Base-by-base conservation (phyloP, 495 filamentous ascomycete species). In the Gamarada debralockiae region DNA sequence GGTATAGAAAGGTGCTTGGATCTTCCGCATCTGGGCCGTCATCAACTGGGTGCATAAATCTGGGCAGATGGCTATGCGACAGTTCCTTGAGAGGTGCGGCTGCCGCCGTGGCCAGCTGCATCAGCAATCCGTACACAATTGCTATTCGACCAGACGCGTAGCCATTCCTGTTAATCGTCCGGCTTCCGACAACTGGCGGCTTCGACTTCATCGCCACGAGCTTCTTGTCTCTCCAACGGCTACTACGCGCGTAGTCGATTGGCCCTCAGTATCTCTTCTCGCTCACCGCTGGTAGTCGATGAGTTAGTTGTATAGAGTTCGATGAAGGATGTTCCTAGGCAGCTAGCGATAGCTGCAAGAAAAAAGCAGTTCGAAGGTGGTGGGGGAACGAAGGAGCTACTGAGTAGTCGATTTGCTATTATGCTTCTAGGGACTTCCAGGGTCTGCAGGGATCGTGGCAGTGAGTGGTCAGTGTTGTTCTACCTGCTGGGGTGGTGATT, bases 1-100 rank as follows among this genome's bases (percentile, higher is more conserved):
- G 65, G 65, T 90, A 87, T 24, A 84, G 70, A 84, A 85, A 92
- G 65, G 90, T 65, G 27, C 76, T 71, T 2, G 82, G 77, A 57
- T 82, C 79, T 20, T 70, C 64, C 1, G 74, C 59, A 27, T 75
- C 63, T 60, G 71, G 67, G 5, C 51, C 41, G 23, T 69, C 63
- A 13, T n/a, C n/a, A n/a, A n/a, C n/a, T n/a, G n/a, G n/a, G n/a
- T 46, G 23, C 6, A 53, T 49, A 10, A 33, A 42, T n/a, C 18
- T 50, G 5, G 38, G 33, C 41, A 56, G 44, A 43, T 57, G 54
- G 18, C 58, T 33, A n/a, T n/a, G n/a, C n/a, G n/a, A n/a, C 36
- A 49, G 43, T 13, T 55, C 43, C 46, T 47, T 39, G 53, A 70
- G 22, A 50, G 70, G 55, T 45, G 73, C 69, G 41, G 74, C 76